Evolutionary conservation across 1,284 basidiomycete species (phyloP).

Genomic region (Spongiforma sp.): DNA sequence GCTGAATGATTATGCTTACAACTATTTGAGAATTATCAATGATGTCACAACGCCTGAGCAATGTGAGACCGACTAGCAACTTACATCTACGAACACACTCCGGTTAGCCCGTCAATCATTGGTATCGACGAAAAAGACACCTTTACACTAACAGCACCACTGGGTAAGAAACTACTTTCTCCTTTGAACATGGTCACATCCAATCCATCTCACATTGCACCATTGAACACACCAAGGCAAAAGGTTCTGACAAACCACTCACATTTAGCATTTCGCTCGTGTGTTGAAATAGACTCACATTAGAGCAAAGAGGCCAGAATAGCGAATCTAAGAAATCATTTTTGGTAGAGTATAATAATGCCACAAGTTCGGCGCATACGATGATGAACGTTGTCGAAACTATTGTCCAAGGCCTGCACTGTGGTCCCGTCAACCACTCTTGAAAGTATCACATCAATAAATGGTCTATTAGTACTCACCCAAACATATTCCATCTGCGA

Average conservation of each 20-base stretch:
- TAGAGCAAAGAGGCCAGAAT: neutral
- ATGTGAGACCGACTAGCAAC: neutral
- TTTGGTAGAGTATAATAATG: neutral
- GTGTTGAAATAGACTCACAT: neutral
- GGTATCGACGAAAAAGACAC: neutral
- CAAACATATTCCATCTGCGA: neutral
- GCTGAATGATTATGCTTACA: constrained; percentile 1
- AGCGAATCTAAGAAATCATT: neutral
- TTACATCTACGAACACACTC: constrained; percentile 2
- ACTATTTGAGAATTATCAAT: neutral
- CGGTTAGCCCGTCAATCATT: neutral
- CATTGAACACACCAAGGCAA: neutral
- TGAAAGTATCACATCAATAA: too few relatives aligned
- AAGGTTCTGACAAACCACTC: neutral
- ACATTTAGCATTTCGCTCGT: neutral
- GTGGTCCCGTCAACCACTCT: neutral
- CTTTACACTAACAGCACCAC: neutral
- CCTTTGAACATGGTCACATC: neutral
- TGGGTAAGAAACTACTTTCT: neutral
- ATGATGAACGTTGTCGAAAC: neutral
- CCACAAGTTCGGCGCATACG: neutral
- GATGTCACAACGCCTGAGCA: neutral
- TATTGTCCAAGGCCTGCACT: neutral
- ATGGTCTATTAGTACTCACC: neutral
- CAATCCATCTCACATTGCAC: neutral